phyloP scores from a whole-genome alignment of 352 stramenopile species.

The Pythium coloratum region DNA sequence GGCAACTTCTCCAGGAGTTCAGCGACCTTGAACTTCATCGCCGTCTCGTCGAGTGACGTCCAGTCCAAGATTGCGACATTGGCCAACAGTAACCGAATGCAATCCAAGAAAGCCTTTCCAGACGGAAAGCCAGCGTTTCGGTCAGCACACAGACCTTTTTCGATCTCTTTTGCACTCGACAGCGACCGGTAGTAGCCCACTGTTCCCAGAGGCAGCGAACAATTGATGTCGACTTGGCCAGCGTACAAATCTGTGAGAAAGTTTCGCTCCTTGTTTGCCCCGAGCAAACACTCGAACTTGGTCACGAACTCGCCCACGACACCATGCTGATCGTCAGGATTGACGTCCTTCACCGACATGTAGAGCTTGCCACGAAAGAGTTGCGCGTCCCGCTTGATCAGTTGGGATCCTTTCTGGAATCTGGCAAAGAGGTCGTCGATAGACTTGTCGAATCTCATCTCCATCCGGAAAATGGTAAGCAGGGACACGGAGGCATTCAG shows the following conservation, averaged over 20 bases:
- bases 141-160: conserved; percentile 31
- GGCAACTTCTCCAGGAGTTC: conserved; percentile 49
- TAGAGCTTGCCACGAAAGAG: conserved; percentile 65
- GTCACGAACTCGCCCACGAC: conserved; percentile 50
- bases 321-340: conserved; percentile 54
- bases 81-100: conserved; percentile 60
- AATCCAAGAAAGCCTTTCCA: conserved; percentile 61
- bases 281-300: conserved; percentile 52
- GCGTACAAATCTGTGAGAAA: conserved; percentile 71
- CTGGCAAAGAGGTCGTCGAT: conserved; percentile 64
- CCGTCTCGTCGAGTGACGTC: conserved; percentile 66
- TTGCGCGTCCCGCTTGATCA: conserved; percentile 62
- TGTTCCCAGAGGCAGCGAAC: conserved; percentile 65
- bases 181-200: conserved; percentile 66
- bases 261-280: conserved; percentile 52
- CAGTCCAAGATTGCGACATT: conserved; percentile 81
- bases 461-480: conserved; percentile 76
- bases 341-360: conserved; percentile 79
- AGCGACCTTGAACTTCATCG: conserved; percentile 47
- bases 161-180: conserved; percentile 39
- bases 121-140: conserved; percentile 36
- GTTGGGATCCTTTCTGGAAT: conserved; percentile 68
- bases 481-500: conserved; percentile 70
- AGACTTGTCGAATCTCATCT: conserved; percentile 79
- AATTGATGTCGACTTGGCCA: conserved; percentile 59